Conservation (phyloP, 495 filamentous ascomycete species). For the Bathelium albidoporum region DNA sequence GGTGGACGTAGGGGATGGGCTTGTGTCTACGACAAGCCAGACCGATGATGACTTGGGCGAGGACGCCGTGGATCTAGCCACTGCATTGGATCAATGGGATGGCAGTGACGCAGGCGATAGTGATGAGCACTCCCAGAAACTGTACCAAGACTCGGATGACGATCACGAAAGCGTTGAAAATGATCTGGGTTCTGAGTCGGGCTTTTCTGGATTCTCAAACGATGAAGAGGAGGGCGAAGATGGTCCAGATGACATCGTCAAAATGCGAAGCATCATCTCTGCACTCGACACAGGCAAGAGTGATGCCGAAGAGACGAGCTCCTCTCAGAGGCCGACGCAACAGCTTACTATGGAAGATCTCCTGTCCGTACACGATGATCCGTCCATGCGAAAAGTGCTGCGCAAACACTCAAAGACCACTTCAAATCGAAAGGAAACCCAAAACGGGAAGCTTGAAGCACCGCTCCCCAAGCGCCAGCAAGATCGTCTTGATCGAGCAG, state of each 20-base stretch:
- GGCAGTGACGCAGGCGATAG: constrained; percentile 30
- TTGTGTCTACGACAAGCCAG: constrained; percentile 26
- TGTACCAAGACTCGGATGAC: constrained; percentile 16
- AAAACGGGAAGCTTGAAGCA: constrained; percentile 62
- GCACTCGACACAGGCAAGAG: constrained; percentile 43
- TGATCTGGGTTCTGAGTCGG: constrained; percentile 27
- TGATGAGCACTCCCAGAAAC: constrained; percentile 30
- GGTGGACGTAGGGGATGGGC: constrained; percentile 45
- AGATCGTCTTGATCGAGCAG: constrained; percentile 72
- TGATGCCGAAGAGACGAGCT: neutral
- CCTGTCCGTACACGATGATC: constrained; percentile 61
- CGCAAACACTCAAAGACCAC: constrained; percentile 48
- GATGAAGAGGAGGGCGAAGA: constrained; percentile 51
- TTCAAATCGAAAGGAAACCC: constrained; percentile 41
- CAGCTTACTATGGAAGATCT: constrained; percentile 79
- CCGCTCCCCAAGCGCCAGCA: constrained; percentile 85
- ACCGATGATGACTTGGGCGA: constrained; percentile 54
- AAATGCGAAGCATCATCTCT: constrained; percentile 60
- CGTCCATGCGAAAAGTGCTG: constrained; percentile 65
- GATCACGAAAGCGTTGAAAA: constrained; percentile 32
- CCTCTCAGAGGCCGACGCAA: constrained; percentile 31
- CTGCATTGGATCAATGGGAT: constrained; percentile 65
- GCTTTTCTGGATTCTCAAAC: constrained; percentile 19
- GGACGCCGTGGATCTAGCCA: constrained; percentile 75
- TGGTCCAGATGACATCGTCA: constrained; percentile 49